These are phyloP conservation scores for Magnaporthiopsis incrustans DNA, from an alignment of 2,329 filamentous ascomycete genomes.

Conservation along the genomic window DNA sequence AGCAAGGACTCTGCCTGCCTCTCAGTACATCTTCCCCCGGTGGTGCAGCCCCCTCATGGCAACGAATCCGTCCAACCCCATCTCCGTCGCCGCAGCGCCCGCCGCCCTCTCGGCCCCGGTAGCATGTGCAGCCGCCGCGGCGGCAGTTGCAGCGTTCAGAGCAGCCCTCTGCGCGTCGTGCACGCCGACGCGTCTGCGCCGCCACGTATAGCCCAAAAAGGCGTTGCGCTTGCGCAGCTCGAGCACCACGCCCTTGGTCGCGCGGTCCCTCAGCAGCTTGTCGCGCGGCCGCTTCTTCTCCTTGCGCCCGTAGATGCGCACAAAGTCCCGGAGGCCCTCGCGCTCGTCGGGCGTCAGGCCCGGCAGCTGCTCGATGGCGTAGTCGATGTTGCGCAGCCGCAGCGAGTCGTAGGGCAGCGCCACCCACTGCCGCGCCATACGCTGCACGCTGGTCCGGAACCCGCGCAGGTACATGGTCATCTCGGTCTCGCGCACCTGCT, in stretches of 20 bases:
- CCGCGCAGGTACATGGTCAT: constrained; percentile 26
- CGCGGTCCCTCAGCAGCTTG: constrained; percentile 67
- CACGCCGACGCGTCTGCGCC: constrained; percentile 31
- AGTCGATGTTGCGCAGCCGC: constrained; percentile 40
- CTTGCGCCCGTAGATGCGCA: constrained; percentile 46
- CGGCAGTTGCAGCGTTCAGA: not conserved
- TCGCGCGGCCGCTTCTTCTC: constrained; percentile 79
- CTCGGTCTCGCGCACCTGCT: constrained; percentile 15
- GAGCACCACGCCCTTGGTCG: constrained; percentile 59
- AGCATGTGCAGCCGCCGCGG: not conserved
- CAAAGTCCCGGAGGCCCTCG: constrained; percentile 39
- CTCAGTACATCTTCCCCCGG: constrained; percentile 3
- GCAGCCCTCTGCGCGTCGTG: not conserved
- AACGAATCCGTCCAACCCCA: not conserved
- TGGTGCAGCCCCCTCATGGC: constrained; percentile 6
- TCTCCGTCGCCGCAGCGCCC: not conserved
- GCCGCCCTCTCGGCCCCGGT: not conserved
- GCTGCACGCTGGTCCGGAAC: constrained; percentile 33
- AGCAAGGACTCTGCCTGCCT: not conserved
- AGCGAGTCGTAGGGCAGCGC: constrained; percentile 39
- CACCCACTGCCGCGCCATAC: constrained; percentile 36
- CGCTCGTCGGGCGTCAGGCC: constrained; percentile 27
- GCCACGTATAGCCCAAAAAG: constrained; percentile 87
- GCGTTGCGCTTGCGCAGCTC: constrained; percentile 73
- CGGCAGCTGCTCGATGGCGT: constrained; percentile 33